Conservation (phyloP, 2,329 filamentous ascomycete genomes). For the Xylaria digitata region DNA sequence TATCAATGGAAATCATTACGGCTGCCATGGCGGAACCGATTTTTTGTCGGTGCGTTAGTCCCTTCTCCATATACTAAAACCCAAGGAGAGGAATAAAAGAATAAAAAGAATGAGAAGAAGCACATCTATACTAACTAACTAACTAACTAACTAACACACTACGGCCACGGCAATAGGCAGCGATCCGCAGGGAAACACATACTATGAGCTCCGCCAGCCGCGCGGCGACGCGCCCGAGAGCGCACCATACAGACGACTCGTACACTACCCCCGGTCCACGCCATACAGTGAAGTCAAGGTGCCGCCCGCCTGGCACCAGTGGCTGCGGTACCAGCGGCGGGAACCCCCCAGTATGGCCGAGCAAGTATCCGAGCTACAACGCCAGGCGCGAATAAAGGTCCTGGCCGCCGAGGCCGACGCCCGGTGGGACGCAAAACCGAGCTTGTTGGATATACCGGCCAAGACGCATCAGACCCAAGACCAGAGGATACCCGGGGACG, state of each 20-base stretch:
- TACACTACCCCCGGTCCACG: conserved; percentile 65
- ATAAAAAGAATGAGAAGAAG: no score
- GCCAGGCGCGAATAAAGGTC: conserved; percentile 64
- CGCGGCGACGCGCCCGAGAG: conserved; percentile 49
- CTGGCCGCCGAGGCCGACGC: conserved; percentile 72
- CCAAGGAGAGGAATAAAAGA: background rate
- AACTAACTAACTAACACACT: conserved; percentile 7
- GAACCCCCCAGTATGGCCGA: conserved; percentile 67
- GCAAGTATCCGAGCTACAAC: conserved; percentile 63
- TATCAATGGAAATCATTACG: conserved; percentile 71
- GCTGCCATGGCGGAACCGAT: conserved; percentile 72
- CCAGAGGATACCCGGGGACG: background rate
- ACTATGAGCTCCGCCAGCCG: conserved; percentile 72
- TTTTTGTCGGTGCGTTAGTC: conserved; percentile 65
- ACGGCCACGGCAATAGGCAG: conserved; percentile 58
- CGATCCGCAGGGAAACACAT: conserved; percentile 74
- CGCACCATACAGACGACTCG: conserved; percentile 67
- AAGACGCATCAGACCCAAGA: no score
- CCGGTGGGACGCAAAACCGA: conserved; percentile 70
- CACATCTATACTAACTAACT: conserved; percentile 7
- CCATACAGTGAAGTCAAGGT: conserved; percentile 68
- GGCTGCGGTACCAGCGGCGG: conserved; percentile 70
- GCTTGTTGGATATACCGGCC: conserved; percentile 48
- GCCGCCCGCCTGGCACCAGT: conserved; percentile 74
- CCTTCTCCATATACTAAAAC: background rate